These are phyloP conservation scores for Erysimum cheiranthoides DNA, from an alignment of 345 rosid species.

Conservation along the genomic window DNA sequence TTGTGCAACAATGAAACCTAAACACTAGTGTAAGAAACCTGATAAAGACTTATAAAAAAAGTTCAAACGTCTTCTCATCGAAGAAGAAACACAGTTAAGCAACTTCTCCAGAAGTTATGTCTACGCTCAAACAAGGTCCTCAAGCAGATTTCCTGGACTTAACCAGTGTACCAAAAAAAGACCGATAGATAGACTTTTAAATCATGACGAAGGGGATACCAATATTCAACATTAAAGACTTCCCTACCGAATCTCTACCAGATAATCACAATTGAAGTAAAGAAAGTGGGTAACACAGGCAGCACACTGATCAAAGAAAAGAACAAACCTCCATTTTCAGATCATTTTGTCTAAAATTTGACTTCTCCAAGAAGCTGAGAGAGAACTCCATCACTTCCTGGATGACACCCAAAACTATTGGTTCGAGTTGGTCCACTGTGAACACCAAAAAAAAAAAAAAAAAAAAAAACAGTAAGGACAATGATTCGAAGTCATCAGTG, in stretches of 20 bases:
- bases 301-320: slow-evolving; percentile 9
- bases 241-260: slow-evolving; percentile 2
- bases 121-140: slow-evolving; percentile 13
- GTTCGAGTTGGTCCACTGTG: slow-evolving; percentile 80
- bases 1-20: slow-evolving; percentile 13
- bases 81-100: background rate
- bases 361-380: slow-evolving; percentile 74
- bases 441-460: slow-evolving; percentile 27
- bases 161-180: slow-evolving; percentile 22
- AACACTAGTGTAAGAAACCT: background rate
- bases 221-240: slow-evolving; percentile 8
- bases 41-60: slow-evolving; percentile 17
- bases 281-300: background rate
- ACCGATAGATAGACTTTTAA: background rate
- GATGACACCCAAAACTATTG: slow-evolving; percentile 64
- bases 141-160: slow-evolving; percentile 7
- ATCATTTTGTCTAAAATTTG: slow-evolving; percentile 58
- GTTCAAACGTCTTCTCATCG: background rate
- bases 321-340: slow-evolving; percentile 67
- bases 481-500: background rate
- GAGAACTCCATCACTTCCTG: slow-evolving; percentile 80
- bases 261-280: slow-evolving; percentile 10
- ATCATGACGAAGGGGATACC: slow-evolving; percentile 14
- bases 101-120: slow-evolving; percentile 7
- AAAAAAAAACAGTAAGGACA: slow-evolving; percentile 14